These are phyloP conservation scores for Bipolaris zeicola DNA, from an alignment of 2,329 filamentous ascomycete genomes.

Conservation along the genomic window DNA sequence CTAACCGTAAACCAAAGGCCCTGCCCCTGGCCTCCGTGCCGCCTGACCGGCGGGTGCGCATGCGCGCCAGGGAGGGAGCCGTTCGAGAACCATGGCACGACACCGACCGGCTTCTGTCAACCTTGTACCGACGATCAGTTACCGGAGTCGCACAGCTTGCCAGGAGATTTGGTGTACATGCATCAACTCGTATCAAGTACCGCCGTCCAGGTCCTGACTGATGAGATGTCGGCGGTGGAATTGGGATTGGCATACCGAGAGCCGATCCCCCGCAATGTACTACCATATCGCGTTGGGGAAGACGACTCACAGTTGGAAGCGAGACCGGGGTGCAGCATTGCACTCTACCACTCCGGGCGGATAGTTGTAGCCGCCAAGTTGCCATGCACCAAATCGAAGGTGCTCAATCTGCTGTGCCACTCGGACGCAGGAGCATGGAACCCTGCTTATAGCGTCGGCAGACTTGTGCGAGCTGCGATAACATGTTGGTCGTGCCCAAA, in stretches of 20 bases:
- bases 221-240: background rate
- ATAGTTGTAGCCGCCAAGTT: background rate
- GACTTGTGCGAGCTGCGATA: background rate
- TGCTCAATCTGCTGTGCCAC: conserved; percentile 5
- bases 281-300: conserved; percentile 28
- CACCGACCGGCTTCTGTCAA: conserved; percentile 11
- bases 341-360: conserved; percentile 1
- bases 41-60: conserved; percentile 3
- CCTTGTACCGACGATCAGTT: conserved; percentile 2
- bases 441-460: background rate
- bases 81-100: conserved; percentile 17
- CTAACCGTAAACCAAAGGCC: conserved; percentile 2
- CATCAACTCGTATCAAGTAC: background rate
- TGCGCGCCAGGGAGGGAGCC: conserved; percentile 1
- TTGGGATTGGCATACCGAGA: conserved; percentile 11
- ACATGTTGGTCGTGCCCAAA: background rate
- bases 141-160: background rate
- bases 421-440: background rate
- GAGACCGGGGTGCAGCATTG: conserved; percentile 21
- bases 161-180: background rate
- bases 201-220: background rate
- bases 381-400: background rate
- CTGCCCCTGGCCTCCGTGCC: conserved; percentile 4
- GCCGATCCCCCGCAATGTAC: conserved; percentile 36
- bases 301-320: conserved; percentile 18